Conservation (phyloP, 306 rosid genomes). For the Sicyos edulis region DNA sequence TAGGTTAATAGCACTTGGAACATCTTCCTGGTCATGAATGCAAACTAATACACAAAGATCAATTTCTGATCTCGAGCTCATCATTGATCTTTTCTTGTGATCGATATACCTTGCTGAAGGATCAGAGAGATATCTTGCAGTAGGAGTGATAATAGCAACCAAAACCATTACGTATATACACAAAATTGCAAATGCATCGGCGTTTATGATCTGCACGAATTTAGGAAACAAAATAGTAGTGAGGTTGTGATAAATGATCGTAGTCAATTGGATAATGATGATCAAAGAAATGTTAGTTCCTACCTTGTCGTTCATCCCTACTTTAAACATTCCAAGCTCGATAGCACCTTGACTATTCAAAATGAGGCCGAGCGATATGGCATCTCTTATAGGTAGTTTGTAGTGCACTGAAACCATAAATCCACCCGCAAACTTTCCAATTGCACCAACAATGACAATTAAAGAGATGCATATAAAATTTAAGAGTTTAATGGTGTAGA, state of each 20-base stretch:
- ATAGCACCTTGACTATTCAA: slow-evolving; percentile 32
- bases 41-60: slow-evolving; percentile 26
- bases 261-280: not conserved
- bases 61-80: slow-evolving; percentile 12
- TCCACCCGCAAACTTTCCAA: slow-evolving; percentile 31
- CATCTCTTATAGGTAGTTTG: slow-evolving; percentile 27
- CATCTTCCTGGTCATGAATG: slow-evolving; percentile 17
- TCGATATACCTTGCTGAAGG: slow-evolving; percentile 30
- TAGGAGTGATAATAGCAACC: slow-evolving; percentile 21
- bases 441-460: slow-evolving; percentile 18
- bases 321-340: slow-evolving; percentile 26
- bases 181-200: slow-evolving; percentile 23
- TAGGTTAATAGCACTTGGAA: slow-evolving; percentile 21
- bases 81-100: slow-evolving; percentile 25
- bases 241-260: not conserved
- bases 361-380: slow-evolving; percentile 31
- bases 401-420: slow-evolving; percentile 7
- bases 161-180: slow-evolving; percentile 21
- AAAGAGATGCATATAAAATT: slow-evolving; percentile 15
- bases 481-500: not conserved
- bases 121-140: slow-evolving; percentile 22
- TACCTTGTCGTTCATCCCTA: slow-evolving; percentile 19
- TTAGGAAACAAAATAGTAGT: not conserved
- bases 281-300: not conserved
- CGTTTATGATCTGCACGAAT: slow-evolving; percentile 19